Evolutionary conservation across 2,329 filamentous ascomycete species (phyloP).

Genomic region (Aspergillus oerlinghausenensis): DNA sequence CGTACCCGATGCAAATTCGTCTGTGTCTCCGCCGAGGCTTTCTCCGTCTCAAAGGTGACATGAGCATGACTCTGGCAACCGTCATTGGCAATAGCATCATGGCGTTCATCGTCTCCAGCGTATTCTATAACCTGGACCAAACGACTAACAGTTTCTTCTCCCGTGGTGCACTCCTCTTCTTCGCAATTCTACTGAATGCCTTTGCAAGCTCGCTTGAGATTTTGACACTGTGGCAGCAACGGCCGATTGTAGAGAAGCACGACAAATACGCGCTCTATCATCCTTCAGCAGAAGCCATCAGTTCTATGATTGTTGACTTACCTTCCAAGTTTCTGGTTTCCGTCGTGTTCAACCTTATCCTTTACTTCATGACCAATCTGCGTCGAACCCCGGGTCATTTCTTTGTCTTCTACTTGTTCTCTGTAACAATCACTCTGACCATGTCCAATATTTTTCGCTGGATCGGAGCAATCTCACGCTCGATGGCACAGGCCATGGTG

Average conservation of each 20-base stretch:
- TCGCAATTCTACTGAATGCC: constrained; percentile 78
- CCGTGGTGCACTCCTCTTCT: constrained; percentile 75
- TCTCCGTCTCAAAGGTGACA: constrained; percentile 68
- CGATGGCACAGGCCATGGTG: constrained; percentile 55
- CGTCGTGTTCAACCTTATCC: constrained; percentile 68
- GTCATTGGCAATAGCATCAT: constrained; percentile 64
- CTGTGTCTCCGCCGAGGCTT: constrained; percentile 78
- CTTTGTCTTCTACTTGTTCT: constrained; percentile 80
- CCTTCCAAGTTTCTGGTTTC: constrained; percentile 72
- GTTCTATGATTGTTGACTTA: constrained; percentile 79
- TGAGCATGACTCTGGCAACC: constrained; percentile 63
- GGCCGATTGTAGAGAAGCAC: constrained; percentile 90
- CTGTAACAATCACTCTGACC: constrained; percentile 65
- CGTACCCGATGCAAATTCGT: constrained; percentile 66
- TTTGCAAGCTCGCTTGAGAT: constrained; percentile 76
- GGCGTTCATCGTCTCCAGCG: constrained; percentile 69
- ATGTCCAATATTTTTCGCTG: constrained; percentile 86
- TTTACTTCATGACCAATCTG: constrained; percentile 86
- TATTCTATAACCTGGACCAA: constrained; percentile 70
- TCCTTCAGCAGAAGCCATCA: constrained; percentile 80
- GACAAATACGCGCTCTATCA: constrained; percentile 81
- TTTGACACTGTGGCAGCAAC: constrained; percentile 78
- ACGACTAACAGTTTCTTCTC: constrained; percentile 68
- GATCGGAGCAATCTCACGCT: constrained; percentile 69
- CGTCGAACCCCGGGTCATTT: constrained; percentile 69